Percentiles rank a stretch among this genome's conserved stretches.
These are phyloP conservation scores for Leptographium wingfieldii DNA, from an alignment of 2,329 filamentous ascomycete genomes.

Conservation along the genomic window DNA sequence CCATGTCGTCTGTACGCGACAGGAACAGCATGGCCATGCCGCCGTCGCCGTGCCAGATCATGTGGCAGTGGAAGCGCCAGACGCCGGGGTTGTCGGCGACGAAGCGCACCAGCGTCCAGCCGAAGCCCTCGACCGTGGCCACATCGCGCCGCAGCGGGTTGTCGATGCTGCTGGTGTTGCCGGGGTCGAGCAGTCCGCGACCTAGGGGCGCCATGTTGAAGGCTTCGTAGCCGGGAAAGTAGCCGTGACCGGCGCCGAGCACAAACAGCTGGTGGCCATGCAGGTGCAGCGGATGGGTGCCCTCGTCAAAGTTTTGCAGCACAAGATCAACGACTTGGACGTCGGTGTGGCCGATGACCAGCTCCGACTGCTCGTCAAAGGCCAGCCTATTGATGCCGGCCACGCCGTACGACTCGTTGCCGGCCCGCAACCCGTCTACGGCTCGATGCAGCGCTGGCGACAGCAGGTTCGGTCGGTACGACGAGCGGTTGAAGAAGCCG, in stretches of 20 bases:
- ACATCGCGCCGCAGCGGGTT: constrained; percentile 37
- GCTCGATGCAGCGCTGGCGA: constrained; percentile 38
- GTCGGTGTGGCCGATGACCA: constrained; percentile 49
- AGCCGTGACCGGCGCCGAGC: constrained; percentile 49
- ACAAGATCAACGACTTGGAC: constrained; percentile 58
- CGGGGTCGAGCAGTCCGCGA: constrained; percentile 21
- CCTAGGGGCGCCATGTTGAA: constrained; percentile 21
- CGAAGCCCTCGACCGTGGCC: constrained; percentile 31
- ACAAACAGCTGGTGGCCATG: constrained; percentile 34
- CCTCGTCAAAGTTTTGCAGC: constrained; percentile 25
- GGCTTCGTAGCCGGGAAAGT: constrained; percentile 29
- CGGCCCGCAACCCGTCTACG: constrained; percentile 27
- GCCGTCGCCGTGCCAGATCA: constrained; percentile 25
- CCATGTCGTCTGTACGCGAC: constrained; percentile 32
- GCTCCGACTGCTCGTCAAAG: constrained; percentile 28
- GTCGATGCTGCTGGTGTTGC: constrained; percentile 19
- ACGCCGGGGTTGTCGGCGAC: constrained; percentile 37
- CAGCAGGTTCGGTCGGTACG: constrained; percentile 34
- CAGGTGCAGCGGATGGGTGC: constrained; percentile 15
- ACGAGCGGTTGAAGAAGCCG: constrained; percentile 44
- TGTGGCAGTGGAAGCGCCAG: constrained; percentile 28
- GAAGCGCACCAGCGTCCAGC: constrained; percentile 35
- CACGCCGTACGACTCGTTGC: constrained; percentile 33
- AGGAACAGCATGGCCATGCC: constrained; percentile 29
- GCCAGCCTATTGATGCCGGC: constrained; percentile 40